These are phyloP conservation scores for Citrus maxima DNA, from an alignment of 345 rosid genomes.

Conservation along the genomic window DNA sequence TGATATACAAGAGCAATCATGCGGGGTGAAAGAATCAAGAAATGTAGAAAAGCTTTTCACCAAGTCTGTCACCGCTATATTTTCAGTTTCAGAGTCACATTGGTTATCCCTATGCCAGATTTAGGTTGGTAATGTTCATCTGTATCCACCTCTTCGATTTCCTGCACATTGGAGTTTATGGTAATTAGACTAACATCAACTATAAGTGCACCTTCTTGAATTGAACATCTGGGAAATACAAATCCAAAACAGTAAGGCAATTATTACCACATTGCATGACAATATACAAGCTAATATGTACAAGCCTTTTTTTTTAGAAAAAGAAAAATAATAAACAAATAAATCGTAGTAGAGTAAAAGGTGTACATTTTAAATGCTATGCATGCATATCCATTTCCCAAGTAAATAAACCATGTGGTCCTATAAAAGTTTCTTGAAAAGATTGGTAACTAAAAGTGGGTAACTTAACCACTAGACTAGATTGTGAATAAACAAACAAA, in stretches of 20 bases:
- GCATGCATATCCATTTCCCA: neutral
- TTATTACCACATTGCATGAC: neutral
- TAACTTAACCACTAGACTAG: neutral
- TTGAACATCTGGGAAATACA: neutral
- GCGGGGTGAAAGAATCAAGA: neutral
- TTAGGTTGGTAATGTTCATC: conserved; percentile 87
- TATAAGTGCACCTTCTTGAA: neutral
- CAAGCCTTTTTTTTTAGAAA: neutral
- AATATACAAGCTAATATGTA: neutral
- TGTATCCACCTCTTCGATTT: conserved; percentile 95
- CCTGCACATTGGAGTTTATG: conserved; percentile 39
- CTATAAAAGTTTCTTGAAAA: neutral
- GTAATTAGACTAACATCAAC: conserved; percentile 6
- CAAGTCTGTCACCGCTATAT: conserved; percentile 25
- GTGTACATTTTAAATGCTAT: neutral
- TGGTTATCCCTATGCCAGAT: conserved; percentile 55
- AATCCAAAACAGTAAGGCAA: neutral
- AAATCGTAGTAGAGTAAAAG: neutral
- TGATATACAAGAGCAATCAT: neutral
- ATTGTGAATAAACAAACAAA: neutral
- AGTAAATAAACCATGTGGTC: neutral
- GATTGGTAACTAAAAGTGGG: neutral
- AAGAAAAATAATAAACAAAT: neutral
- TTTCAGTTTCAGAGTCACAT: conserved; percentile 52
- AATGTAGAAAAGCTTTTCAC: neutral